Conservation (phyloP, 129 eudicot genomes). For the Pseudognaphalium luteoalbum region DNA sequence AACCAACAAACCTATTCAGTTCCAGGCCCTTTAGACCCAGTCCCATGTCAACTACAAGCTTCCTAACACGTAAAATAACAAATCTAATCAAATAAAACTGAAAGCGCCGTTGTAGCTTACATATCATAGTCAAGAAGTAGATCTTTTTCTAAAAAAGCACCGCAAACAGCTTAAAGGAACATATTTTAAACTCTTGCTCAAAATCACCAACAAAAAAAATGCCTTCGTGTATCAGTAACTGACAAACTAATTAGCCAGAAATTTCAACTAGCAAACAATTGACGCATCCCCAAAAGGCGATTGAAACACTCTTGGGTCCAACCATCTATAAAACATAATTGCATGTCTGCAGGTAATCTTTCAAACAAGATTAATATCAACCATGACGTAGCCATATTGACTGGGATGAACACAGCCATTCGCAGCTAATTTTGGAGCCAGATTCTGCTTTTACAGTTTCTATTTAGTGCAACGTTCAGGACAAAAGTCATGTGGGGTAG, state of each 20-base stretch:
- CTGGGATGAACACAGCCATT: neutral
- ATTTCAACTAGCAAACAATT: neutral
- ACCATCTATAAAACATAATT: neutral
- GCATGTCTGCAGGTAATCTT: constrained; percentile 3
- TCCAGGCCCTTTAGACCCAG: too few relatives aligned
- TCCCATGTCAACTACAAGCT: too few relatives aligned
- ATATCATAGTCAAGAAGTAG: neutral
- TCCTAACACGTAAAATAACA: too few relatives aligned
- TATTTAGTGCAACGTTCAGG: neutral
- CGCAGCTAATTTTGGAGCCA: neutral
- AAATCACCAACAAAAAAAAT: neutral
- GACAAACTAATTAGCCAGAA: neutral
- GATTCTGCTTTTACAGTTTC: constrained; percentile 15
- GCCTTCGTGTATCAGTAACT: constrained; percentile 4
- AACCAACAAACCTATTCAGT: too few relatives aligned
- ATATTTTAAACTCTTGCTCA: neutral
- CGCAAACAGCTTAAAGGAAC: neutral
- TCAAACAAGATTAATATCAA: constrained; percentile 17
- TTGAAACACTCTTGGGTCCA: constrained; percentile 3
- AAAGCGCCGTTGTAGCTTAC: too few relatives aligned
- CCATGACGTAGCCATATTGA: neutral
- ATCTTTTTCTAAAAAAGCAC: neutral
- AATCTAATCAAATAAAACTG: too few relatives aligned
- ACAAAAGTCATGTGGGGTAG: constrained; percentile 17
- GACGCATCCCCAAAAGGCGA: neutral